Percentiles rank a stretch among this genome's conserved stretches.
Conservation (phyloP, 176 grass and related monocot genomes). For the Phoenix dactylifera region DNA sequence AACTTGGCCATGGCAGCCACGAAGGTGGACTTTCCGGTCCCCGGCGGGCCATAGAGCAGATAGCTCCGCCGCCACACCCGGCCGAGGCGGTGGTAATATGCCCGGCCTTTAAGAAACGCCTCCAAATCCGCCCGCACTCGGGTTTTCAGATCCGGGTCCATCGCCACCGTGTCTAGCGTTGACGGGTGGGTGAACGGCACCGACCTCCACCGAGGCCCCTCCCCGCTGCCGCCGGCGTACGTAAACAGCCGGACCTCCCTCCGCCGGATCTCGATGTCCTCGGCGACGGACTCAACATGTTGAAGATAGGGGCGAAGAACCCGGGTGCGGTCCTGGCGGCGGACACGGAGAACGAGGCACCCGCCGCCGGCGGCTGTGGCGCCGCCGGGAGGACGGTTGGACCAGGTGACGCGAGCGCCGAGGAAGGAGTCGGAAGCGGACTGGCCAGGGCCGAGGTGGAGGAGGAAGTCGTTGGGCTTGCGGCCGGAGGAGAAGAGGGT, state of each 20-base stretch:
- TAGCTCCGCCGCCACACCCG: constrained; percentile 86
- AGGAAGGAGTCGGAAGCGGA: constrained; percentile 37
- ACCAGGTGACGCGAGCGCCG: constrained; percentile 40
- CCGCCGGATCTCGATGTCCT: constrained; percentile 42
- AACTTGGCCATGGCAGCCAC: constrained; percentile 86
- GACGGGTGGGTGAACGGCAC: constrained; percentile 73
- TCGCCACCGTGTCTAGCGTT: constrained; percentile 61
- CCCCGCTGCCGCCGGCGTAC: constrained; percentile 23
- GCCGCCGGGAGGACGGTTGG: neutral
- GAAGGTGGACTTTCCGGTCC: constrained; percentile 90
- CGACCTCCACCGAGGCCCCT: constrained; percentile 26
- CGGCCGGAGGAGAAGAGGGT: constrained; percentile 27
- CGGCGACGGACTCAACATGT: constrained; percentile 55
- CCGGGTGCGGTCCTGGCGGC: constrained; percentile 42
- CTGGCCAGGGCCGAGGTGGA: constrained; percentile 27
- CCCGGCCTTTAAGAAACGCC: constrained; percentile 56
- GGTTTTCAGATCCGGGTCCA: constrained; percentile 72
- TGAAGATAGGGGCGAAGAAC: constrained; percentile 61
- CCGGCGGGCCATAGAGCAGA: constrained; percentile 63
- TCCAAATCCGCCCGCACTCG: constrained; percentile 63
- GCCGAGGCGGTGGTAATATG: constrained; percentile 64
- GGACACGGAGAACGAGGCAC: constrained; percentile 35
- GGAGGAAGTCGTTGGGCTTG: constrained; percentile 28
- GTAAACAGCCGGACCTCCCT: constrained; percentile 49
- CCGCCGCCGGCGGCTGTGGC: neutral